phyloP scores from a whole-genome alignment of 164 flowering plant species.

The Aristolochia fimbriata region DNA sequence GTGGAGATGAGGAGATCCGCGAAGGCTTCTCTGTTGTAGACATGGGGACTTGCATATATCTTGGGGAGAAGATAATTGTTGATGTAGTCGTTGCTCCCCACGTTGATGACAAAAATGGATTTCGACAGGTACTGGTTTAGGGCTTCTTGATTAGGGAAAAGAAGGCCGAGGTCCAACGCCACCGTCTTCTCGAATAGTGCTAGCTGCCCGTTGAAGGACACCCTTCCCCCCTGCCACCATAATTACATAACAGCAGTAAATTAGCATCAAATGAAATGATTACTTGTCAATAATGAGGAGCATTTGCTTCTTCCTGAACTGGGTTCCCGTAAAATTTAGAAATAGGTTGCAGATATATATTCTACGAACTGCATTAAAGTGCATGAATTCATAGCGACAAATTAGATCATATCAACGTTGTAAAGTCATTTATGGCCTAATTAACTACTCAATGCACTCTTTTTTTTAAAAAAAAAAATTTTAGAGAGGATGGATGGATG shows the following conservation, averaged over 20 bases:
- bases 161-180: conserved; percentile 10
- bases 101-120: conserved; percentile 17
- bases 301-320: no score
- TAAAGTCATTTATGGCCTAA: no score
- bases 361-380: no score
- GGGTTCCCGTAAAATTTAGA: no score
- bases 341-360: no score
- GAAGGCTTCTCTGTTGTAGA: conserved; percentile 16
- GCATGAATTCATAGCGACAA: no score
- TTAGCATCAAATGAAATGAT: no score
- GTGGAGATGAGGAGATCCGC: conserved; percentile 21
- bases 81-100: conserved; percentile 40
- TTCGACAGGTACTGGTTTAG: conserved; percentile 16
- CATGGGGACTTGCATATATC: conserved; percentile 14
- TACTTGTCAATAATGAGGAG: neutral
- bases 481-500: neutral
- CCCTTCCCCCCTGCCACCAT: conserved; percentile 27
- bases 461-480: no score
- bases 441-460: no score
- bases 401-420: no score
- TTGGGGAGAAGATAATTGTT: conserved; percentile 31
- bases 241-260: no score
- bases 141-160: conserved; percentile 9
- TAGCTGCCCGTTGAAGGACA: conserved; percentile 22
- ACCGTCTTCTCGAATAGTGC: conserved; percentile 21